phyloP scores from a whole-genome alignment of 2,329 filamentous ascomycete species.

The Exophiala spinifera region DNA sequence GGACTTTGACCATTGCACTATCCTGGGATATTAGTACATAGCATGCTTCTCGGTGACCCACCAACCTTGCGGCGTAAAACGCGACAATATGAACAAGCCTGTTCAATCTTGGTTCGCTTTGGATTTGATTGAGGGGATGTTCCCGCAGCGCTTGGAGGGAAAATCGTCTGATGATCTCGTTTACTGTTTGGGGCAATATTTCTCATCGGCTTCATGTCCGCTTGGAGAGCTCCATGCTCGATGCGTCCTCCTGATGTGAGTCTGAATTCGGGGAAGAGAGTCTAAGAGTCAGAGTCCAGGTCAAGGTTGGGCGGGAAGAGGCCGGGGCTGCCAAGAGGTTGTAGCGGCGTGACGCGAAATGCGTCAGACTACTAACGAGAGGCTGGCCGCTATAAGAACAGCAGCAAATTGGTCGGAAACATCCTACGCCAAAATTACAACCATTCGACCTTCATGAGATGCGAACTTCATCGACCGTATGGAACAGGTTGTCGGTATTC shows the following conservation, averaged over 20 bases:
- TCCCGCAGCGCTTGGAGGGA: neutral
- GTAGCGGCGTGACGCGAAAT: too few species aligned
- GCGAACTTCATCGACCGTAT: too few species aligned
- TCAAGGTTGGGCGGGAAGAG: too few species aligned
- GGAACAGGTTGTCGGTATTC: too few species aligned
- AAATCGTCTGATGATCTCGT: conserved; percentile 1
- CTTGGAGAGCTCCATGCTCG: neutral
- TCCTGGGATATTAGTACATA: neutral
- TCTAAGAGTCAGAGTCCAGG: neutral
- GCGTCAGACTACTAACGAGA: too few species aligned
- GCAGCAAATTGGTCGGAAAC: too few species aligned
- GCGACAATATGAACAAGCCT: conserved; percentile 16
- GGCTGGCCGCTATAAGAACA: too few species aligned
- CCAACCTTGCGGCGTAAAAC: conserved; percentile 11
- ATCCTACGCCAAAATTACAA: too few species aligned
- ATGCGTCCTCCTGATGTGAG: neutral
- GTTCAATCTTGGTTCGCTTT: conserved; percentile 16
- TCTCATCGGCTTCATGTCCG: conserved; percentile 8
- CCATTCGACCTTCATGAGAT: too few species aligned
- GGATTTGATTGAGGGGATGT: neutral
- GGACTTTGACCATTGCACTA: conserved; percentile 15
- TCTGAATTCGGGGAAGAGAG: neutral
- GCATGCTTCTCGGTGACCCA: too few species aligned
- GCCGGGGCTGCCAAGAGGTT: too few species aligned
- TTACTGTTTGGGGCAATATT: conserved; percentile 12